Base-by-base conservation (phyloP, 2,329 filamentous ascomycete genomes). In the Stachybotrys chartarum region DNA sequence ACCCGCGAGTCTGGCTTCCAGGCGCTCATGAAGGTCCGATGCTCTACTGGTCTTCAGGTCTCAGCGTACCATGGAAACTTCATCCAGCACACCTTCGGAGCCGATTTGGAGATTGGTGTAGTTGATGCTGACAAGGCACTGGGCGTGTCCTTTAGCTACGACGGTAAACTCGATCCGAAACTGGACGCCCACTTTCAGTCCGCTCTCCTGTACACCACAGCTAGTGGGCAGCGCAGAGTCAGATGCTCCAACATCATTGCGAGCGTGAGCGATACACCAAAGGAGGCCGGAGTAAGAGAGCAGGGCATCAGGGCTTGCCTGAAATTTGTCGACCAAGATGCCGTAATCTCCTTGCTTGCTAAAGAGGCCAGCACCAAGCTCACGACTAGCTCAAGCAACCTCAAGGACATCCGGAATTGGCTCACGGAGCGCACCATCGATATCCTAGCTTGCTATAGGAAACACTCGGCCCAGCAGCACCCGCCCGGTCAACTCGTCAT, bases 141-240 rank as follows among this genome's bases (percentile, higher is more conserved):
- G 61, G 89, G 87, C 3, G 90, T 97, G 11, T 87, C 91, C 51
- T 99, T 99, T 70, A 89, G 84, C 64, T 96, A 99, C 70, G 94
- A 99, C 67, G 94, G 94, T 57, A 97, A 97, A 73, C 83, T 99
- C n/a, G 94, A 99, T 71, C 79, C 91, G 5, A 97, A 97, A 72
- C 81, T 97, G 24, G 94, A 99, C 71, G 93, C 93, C 7, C 94
- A 99, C 73, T 99, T 99, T 80, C 94, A 99, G 70, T 91, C 90
- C 24, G 94, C 94, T 2, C 77, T 99, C 3, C 81, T 99, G 2
- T 99, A 99, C 74, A 99, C 94, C 1, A 95, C 93, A 5, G 89
- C 91, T 5, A 86, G 82, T 52, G 94, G 94, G 5, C 86, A 99
- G 72, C 86, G 94, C 51, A 83, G 94, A 54, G 94, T 99, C 51